These are phyloP conservation scores for Rhododendron griersonianum DNA, from an alignment of 148 eudicot species.

Conservation along the genomic window DNA sequence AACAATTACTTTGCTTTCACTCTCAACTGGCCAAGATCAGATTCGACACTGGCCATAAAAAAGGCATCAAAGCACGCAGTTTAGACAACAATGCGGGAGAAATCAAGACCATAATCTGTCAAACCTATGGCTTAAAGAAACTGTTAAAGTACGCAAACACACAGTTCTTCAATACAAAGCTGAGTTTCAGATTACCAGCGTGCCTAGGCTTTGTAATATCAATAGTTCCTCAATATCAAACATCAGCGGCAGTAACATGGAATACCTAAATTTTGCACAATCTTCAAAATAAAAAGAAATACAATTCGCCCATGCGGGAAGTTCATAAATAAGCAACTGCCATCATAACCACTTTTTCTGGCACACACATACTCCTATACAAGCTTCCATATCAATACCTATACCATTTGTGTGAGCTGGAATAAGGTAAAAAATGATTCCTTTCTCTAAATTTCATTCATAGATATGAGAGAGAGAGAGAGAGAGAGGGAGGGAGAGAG, in stretches of 20 bases:
- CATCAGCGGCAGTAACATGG: not conserved
- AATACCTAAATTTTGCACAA: not conserved
- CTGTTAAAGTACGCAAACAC: not conserved
- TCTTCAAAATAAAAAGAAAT: not conserved
- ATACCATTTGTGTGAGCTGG: not conserved
- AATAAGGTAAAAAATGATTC: not conserved
- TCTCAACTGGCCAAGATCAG: not conserved
- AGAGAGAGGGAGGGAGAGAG: not conserved
- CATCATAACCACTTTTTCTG: not conserved
- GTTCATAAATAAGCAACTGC: not conserved
- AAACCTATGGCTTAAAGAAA: not conserved
- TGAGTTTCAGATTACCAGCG: not conserved
- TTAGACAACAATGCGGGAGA: not conserved
- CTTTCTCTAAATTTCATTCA: conserved; percentile 28
- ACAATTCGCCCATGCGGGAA: not conserved
- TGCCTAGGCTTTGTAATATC: not conserved
- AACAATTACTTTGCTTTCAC: not conserved
- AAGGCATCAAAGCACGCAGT: not conserved
- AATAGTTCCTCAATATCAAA: not conserved
- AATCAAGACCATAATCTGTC: not conserved
- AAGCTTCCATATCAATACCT: not conserved
- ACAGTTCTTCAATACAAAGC: not conserved
- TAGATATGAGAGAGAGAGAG: conserved; percentile 9
- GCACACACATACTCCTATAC: not conserved
- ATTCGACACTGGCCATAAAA: not conserved